phyloP scores from a whole-genome alignment of 2,329 filamentous ascomycete species.

The Fusarium piperis region DNA sequence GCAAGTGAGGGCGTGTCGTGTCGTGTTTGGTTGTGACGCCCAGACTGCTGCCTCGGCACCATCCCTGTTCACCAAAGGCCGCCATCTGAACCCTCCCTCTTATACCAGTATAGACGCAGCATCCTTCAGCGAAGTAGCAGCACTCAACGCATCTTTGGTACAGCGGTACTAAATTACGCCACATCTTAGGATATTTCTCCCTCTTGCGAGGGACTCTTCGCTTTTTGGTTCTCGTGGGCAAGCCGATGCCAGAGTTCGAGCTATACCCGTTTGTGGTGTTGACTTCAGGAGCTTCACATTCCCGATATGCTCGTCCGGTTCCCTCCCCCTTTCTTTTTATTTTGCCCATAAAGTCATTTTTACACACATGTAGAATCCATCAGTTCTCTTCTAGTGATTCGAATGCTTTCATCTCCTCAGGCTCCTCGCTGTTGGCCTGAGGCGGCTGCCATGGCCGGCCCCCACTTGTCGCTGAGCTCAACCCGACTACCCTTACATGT shows the following conservation, averaged over 20 bases:
- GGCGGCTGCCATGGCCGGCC: neutral
- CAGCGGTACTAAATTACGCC: neutral
- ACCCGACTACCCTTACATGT: neutral
- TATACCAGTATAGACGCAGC: neutral
- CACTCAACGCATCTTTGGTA: neutral
- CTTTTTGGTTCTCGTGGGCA: conserved; percentile 5
- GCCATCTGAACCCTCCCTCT: neutral
- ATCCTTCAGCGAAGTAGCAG: neutral
- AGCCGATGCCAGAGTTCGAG: neutral
- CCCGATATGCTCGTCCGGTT: neutral
- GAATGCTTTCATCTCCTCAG: neutral
- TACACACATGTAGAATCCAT: neutral
- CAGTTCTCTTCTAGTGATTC: neutral
- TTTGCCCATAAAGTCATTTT: neutral
- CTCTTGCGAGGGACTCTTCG: neutral
- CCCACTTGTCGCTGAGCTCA: neutral
- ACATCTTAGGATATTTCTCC: neutral
- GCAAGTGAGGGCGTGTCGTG: neutral
- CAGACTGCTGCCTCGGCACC: neutral
- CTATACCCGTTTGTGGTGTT: no score
- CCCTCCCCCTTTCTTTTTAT: neutral
- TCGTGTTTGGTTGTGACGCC: neutral
- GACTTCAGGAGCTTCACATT: neutral
- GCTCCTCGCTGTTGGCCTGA: neutral
- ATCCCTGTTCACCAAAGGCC: neutral